phyloP scores from a whole-genome alignment of 257 asterid species.

The Nicotiana attenuata region DNA sequence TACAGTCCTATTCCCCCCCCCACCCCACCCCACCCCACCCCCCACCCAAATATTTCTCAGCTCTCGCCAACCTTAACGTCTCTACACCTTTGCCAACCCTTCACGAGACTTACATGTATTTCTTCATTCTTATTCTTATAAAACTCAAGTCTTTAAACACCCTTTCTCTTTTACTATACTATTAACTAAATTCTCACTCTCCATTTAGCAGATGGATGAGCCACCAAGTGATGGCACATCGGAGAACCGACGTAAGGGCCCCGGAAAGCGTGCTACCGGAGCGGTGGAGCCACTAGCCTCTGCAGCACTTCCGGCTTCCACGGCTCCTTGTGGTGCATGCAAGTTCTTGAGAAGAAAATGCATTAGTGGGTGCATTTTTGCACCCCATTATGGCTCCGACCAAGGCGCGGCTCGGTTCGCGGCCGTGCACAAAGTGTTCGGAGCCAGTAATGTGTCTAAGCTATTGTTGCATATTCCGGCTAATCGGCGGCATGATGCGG shows the following conservation, averaged over 20 bases:
- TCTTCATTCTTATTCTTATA: constrained; percentile 26
- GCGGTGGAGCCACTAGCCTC: constrained; percentile 1
- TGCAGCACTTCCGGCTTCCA: not conserved
- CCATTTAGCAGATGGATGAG: constrained; percentile 20
- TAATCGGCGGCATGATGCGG: constrained; percentile 65
- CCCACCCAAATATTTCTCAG: constrained; percentile 6
- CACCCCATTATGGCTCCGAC: constrained; percentile 78
- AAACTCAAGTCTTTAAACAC: not conserved
- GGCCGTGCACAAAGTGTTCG: constrained; percentile 88
- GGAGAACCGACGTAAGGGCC: constrained; percentile 30
- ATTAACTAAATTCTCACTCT: not conserved
- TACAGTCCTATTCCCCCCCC: not conserved
- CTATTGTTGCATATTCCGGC: constrained; percentile 62
- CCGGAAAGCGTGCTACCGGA: constrained; percentile 24
- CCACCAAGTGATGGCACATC: constrained; percentile 28
- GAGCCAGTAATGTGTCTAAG: constrained; percentile 88
- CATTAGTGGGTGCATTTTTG: constrained; percentile 63
- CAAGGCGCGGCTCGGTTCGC: constrained; percentile 87
- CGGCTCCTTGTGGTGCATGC: constrained; percentile 86
- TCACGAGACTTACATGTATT: constrained; percentile 79
- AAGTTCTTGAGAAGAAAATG: constrained; percentile 93
- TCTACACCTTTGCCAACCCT: constrained; percentile 36
- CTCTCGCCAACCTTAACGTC: constrained; percentile 24
- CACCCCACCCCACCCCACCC: not conserved
- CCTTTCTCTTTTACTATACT: not conserved